Conservation (phyloP, 805 yeast species). For the Millerago galiae region DNA sequence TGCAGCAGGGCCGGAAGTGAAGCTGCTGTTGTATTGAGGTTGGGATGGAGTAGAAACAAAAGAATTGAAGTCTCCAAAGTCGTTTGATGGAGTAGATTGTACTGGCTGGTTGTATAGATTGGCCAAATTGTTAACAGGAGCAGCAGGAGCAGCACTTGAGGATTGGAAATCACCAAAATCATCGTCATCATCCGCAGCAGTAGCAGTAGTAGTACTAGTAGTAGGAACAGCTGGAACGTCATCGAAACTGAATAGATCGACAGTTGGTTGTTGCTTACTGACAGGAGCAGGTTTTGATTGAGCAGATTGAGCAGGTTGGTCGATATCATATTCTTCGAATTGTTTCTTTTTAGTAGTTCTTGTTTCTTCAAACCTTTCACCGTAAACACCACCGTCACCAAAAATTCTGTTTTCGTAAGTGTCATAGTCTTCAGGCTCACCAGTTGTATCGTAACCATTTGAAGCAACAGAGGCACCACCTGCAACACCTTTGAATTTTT, state of each 20-base stretch:
- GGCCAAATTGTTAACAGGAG: conserved; percentile 25
- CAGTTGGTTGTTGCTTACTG: conserved; percentile 10
- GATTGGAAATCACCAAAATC: conserved; percentile 79
- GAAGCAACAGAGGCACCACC: conserved; percentile 40
- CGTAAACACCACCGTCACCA: conserved; percentile 69
- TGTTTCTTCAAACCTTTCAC: conserved; percentile 56
- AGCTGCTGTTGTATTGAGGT: conserved; percentile 8
- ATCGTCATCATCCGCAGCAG: conserved; percentile 51
- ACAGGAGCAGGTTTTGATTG: conserved; percentile 1
- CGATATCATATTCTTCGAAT: conserved; percentile 60
- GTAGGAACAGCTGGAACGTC: conserved; percentile 20
- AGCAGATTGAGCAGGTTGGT: conserved; percentile 10
- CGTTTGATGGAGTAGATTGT: conserved; percentile 15
- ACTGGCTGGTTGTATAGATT: conserved; percentile 26
- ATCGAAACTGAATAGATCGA: conserved; percentile 46
- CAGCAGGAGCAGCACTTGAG: conserved; percentile 29
- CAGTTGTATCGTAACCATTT: conserved; percentile 18
- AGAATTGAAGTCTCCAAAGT: conserved; percentile 22
- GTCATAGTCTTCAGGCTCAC: conserved; percentile 36
- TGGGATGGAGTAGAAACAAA: conserved; percentile 9
- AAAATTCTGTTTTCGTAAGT: conserved; percentile 44
- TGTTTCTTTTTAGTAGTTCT: conserved; percentile 37
- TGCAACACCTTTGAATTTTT: conserved; percentile 78
- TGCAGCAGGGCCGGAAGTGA: conserved; percentile 30
- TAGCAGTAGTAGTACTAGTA: neutral